phyloP scores from a whole-genome alignment of 805 yeast genomes.

The Candida boleticola region DNA sequence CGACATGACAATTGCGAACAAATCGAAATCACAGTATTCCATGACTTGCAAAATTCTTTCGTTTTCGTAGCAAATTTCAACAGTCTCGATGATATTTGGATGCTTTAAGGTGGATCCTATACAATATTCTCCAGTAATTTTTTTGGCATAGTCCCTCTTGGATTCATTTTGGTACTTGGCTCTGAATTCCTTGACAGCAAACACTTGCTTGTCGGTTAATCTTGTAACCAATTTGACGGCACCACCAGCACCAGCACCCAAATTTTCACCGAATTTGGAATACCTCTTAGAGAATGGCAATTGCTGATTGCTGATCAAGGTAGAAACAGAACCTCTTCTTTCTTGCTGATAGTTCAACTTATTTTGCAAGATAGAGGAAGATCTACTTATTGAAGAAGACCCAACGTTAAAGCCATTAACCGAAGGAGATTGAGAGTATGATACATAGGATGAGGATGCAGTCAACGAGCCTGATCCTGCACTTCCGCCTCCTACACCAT shows the following conservation, averaged over 20 bases:
- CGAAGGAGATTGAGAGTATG: constrained; percentile 34
- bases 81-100: constrained; percentile 86
- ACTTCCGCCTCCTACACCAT: constrained; percentile 9
- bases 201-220: constrained; percentile 65
- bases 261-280: constrained; percentile 68
- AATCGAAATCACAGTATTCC: constrained; percentile 92
- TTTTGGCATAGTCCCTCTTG: constrained; percentile 75
- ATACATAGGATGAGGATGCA: constrained; percentile 30
- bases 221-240: constrained; percentile 71
- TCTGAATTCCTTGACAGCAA: constrained; percentile 83
- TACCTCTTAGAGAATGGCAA: constrained; percentile 49
- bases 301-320: constrained; percentile 22
- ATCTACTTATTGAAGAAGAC: constrained; percentile 24
- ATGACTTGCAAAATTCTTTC: constrained; percentile 85
- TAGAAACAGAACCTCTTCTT: constrained; percentile 36
- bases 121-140: constrained; percentile 86
- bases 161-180: constrained; percentile 68
- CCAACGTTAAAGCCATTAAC: constrained; percentile 15
- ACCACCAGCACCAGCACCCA: constrained; percentile 90
- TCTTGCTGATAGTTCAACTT: constrained; percentile 30
- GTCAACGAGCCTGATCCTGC: constrained; percentile 18
- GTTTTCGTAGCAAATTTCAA: constrained; percentile 86
- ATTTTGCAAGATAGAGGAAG: constrained; percentile 29
- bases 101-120: constrained; percentile 88
- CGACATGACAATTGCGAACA: constrained; percentile 93